These are phyloP conservation scores for Lasiodiplodia citricola DNA, from an alignment of 2,329 filamentous ascomycete genomes.

Conservation along the genomic window DNA sequence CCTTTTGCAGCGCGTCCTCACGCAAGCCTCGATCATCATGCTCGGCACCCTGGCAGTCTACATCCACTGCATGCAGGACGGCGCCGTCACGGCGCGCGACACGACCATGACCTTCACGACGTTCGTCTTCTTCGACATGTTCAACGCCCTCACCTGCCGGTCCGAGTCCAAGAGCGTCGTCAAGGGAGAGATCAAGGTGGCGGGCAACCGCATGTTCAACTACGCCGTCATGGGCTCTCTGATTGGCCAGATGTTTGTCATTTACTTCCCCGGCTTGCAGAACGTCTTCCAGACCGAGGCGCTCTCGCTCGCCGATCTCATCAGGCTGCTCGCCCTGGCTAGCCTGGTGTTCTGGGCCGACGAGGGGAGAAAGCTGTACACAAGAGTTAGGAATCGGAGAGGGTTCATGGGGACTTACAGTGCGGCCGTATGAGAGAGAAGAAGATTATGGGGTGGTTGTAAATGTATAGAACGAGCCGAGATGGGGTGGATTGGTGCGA, in stretches of 20 bases:
- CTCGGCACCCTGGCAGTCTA: constrained; percentile 90
- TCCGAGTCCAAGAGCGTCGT: constrained; percentile 90
- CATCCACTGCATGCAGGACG: constrained; percentile 87
- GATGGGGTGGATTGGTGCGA: background rate
- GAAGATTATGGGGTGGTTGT: background rate
- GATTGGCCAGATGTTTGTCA: constrained; percentile 84
- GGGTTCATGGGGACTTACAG: constrained; percentile 42
- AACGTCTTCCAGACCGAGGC: constrained; percentile 95
- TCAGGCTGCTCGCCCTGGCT: constrained; percentile 74
- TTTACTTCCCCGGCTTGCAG: constrained; percentile 94
- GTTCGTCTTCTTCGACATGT: constrained; percentile 99
- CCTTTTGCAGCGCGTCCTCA: constrained; percentile 83
- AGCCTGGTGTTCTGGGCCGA: constrained; percentile 96
- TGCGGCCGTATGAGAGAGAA: constrained; percentile 40
- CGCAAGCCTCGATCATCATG: constrained; percentile 89
- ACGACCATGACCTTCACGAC: constrained; percentile 99
- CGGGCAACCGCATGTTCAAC: constrained; percentile 89
- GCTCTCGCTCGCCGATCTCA: constrained; percentile 73
- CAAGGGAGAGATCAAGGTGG: constrained; percentile 79
- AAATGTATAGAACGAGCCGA: background rate
- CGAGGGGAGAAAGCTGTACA: constrained; percentile 76
- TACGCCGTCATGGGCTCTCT: constrained; percentile 89
- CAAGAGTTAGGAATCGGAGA: constrained; percentile 50
- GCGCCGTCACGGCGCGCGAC: constrained; percentile 85
- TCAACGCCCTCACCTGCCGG: constrained; percentile 93